Evolutionary conservation across 305 asterid genomes (phyloP), one percentile per base, ranked within the genome.

Genomic region (Fraxinus platypoda): DNA sequence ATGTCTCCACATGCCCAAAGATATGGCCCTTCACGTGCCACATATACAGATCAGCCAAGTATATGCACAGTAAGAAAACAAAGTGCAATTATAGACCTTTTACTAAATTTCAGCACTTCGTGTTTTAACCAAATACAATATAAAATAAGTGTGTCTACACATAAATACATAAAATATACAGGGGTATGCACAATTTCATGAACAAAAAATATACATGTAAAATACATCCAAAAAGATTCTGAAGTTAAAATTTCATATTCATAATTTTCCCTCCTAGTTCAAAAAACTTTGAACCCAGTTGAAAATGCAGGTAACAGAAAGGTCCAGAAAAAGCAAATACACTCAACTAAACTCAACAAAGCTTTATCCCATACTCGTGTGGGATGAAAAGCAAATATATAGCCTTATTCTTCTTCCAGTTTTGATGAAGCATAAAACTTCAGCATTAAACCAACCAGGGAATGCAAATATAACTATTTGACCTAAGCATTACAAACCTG

Each of bases 401-500:
- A 66, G 74, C 19, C 74, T 26, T 66, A 25, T 26, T 33, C 81
- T 70, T 34, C 70, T 28, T 34, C 35, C 19, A 46, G 72, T 35
- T 54, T 13, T 49, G 62, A 71, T 70, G 17, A 52, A 72, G 80
- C 52, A 79, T 31, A 12, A 73, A 77, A 21, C 3, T 28, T 21
- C 43, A 35, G 59, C 23, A 68, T 41, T 49, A 38, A 76, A 21
- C 71, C 68, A 82, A 75, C 72, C 19, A 75, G 26, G 37, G n/a
- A 80, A 76, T 12, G 74, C 57, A 72, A 49, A 25, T 66, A 26
- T 26, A 25, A 25, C 9, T 74, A 78, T 38, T 77, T 73, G 74
- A 81, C 19, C 41, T 62, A n/a, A 79, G 15, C 77, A 78, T 38
- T 64, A 78, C 86, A 87, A 80, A 96, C 99, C 99, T 94, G 99